Conservation (phyloP, 208 protist species). For the Crithidia bombi region DNA sequence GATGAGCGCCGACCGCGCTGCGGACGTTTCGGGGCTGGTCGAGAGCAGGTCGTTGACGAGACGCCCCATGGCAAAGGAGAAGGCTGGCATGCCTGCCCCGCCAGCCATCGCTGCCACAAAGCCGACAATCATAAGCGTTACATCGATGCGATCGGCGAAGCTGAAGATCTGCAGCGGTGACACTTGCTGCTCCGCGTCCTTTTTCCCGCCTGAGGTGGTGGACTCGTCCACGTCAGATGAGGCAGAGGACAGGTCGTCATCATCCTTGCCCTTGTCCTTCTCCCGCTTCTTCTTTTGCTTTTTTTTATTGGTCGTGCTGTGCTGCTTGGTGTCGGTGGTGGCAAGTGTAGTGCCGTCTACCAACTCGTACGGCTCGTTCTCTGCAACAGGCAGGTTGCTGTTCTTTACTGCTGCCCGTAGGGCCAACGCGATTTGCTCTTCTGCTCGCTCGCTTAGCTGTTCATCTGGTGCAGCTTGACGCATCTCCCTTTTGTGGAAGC, state of each 20-base stretch:
- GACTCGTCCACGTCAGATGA: neutral
- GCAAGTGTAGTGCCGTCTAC: neutral
- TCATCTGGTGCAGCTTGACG: neutral
- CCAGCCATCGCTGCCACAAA: constrained; percentile 44
- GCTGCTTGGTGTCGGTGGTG: neutral
- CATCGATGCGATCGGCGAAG: constrained; percentile 62
- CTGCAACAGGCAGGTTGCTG: neutral
- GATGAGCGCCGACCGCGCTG: constrained; percentile 60
- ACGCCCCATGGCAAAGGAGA: constrained; percentile 79
- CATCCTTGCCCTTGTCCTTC: neutral
- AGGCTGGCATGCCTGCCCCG: constrained; percentile 75
- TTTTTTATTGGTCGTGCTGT: neutral
- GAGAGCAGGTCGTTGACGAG: constrained; percentile 62
- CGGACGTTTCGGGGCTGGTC: constrained; percentile 35
- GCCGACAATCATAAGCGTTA: constrained; percentile 77
- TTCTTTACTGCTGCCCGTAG: neutral
- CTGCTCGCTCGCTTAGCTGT: neutral
- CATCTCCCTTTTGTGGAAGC: neutral
- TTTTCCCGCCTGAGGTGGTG: neutral
- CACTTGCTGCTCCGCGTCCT: constrained; percentile 32
- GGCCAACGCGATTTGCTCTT: neutral
- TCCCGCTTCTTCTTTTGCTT: neutral
- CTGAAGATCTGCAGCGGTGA: constrained; percentile 61
- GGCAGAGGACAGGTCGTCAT: neutral
- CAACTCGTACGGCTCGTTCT: neutral